These are phyloP conservation scores for Fusarium secorum DNA, from an alignment of 2,329 filamentous ascomycete species.

Conservation along the genomic window DNA sequence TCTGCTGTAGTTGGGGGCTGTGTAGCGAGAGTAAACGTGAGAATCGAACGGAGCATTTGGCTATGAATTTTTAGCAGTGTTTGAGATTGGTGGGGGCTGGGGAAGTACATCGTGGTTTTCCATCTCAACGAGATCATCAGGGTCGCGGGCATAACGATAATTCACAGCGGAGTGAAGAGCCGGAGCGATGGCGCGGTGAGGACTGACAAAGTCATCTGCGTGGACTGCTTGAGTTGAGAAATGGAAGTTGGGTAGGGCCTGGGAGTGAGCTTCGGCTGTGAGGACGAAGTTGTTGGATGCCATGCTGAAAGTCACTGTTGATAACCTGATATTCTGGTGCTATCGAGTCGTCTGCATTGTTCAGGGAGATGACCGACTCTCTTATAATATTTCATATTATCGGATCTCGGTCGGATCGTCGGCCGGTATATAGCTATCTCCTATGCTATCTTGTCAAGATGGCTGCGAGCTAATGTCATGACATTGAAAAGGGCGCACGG, in stretches of 20 bases:
- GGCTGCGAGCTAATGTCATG: not conserved
- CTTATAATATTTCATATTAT: not conserved
- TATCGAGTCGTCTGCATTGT: too few relatives aligned
- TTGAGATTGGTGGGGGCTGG: not conserved
- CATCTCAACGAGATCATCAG: not conserved
- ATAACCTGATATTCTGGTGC: not conserved
- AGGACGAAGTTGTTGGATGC: not conserved
- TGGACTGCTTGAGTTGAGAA: not conserved
- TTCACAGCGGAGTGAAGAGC: not conserved
- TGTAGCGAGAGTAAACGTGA: slow-evolving; percentile 84
- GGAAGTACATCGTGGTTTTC: not conserved
- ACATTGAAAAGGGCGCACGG: not conserved
- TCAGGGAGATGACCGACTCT: not conserved
- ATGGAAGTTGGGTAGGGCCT: not conserved
- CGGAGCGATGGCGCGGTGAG: not conserved
- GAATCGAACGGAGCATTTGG: slow-evolving; percentile 61
- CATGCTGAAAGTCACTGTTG: not conserved
- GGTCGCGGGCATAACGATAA: not conserved
- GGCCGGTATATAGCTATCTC: not conserved
- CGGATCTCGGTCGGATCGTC: not conserved
- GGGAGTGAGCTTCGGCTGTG: not conserved
- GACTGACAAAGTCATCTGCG: not conserved
- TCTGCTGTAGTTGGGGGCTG: slow-evolving; percentile 80
- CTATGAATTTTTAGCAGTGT: slow-evolving; percentile 44
- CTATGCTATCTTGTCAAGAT: not conserved